Base-by-base conservation (phyloP, 2,329 filamentous ascomycete species). In the Thelonectria discophora region DNA sequence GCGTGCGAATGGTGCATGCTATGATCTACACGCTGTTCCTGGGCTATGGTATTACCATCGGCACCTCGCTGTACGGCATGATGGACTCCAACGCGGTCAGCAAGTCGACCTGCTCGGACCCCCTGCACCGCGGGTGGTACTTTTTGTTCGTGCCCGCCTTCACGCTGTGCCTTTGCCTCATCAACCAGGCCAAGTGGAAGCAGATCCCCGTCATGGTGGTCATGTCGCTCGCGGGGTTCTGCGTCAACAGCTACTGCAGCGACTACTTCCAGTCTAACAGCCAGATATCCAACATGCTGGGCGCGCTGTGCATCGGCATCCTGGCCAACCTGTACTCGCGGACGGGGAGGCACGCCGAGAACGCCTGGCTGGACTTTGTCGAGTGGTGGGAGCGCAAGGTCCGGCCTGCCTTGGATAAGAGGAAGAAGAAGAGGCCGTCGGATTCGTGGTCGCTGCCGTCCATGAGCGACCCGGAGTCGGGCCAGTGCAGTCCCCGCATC, bases 171-270 rank as follows among this genome's bases (percentile, higher is more conserved):
- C 81, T 94, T 0, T 89, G 90, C 63, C 82, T 94, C 70, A 89
- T 94, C 74, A 94, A 94, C 76, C 91, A 94, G 67, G 90, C 90
- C 61, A 92, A 93, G 76, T 92, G 86, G 86, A 89, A 86, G 69
- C 91, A 94, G 73, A 85, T 88, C 32, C 91, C 91, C 0, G 83
- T 91, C 52, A 94, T 94, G 91, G 78, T 91, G 4, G 46, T 86
- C 60, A 93, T 96, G 69, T 87, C 91, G 0, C 79, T 93, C 32
- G 85, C 87, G 0, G 92, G 92, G 9, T 95, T 91, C 72, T 80
- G 88, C 8, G 89, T 92, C 69, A 94, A 90, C 76, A 91, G 86
- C 77, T 93, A 91, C 76, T 87, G 86, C 13, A 86, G 86, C 32
- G 80, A 83, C 30, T 87, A 85, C 65, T 92, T 94, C 73, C 78